Conservation (phyloP, 2,329 filamentous ascomycete genomes). For the Botrytis squamosa region DNA sequence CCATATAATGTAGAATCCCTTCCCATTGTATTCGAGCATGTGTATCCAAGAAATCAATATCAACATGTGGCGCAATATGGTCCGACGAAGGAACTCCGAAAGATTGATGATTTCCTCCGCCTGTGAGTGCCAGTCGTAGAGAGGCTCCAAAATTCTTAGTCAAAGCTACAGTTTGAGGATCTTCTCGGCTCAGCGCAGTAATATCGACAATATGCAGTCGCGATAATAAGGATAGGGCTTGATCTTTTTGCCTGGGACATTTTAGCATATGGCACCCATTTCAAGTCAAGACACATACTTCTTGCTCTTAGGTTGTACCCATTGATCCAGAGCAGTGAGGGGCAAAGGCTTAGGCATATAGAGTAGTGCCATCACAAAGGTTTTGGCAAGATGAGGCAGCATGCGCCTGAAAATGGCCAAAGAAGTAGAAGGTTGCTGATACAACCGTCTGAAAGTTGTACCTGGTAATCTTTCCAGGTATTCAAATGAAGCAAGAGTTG, state of each 20-base stretch:
- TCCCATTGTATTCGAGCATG: slow-evolving; percentile 93
- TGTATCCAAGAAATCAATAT: slow-evolving; percentile 72
- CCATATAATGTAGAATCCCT: slow-evolving; percentile 92
- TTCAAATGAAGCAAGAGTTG: slow-evolving; percentile 68
- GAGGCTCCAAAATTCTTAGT: slow-evolving; percentile 81
- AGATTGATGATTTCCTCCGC: slow-evolving; percentile 78
- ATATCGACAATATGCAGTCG: slow-evolving; percentile 83
- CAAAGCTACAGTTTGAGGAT: slow-evolving; percentile 70
- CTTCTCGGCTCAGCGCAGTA: slow-evolving; percentile 58
- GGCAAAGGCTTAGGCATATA: slow-evolving; percentile 82
- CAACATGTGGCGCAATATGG: slow-evolving; percentile 61
- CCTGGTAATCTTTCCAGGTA: slow-evolving; percentile 91
- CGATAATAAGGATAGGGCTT: slow-evolving; percentile 76
- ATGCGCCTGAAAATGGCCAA: slow-evolving; percentile 96
- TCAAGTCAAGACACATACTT: slow-evolving; percentile 43
- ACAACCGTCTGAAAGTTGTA: slow-evolving; percentile 85
- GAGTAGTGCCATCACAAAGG: slow-evolving; percentile 90
- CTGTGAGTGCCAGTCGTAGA: slow-evolving; percentile 81
- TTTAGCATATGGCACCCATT: slow-evolving; percentile 23
- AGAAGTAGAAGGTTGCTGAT: slow-evolving; percentile 92
- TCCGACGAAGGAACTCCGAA: slow-evolving; percentile 83
- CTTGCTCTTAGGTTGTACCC: slow-evolving; percentile 71
- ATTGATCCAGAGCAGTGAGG: slow-evolving; percentile 77
- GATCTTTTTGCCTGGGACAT: slow-evolving; percentile 68
- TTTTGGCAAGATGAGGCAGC: slow-evolving; percentile 92